Evolutionary conservation across 116 monocot genomes (phyloP), one percentile per base, ranked within the genome.

Genomic region (Thalassia testudinum): DNA sequence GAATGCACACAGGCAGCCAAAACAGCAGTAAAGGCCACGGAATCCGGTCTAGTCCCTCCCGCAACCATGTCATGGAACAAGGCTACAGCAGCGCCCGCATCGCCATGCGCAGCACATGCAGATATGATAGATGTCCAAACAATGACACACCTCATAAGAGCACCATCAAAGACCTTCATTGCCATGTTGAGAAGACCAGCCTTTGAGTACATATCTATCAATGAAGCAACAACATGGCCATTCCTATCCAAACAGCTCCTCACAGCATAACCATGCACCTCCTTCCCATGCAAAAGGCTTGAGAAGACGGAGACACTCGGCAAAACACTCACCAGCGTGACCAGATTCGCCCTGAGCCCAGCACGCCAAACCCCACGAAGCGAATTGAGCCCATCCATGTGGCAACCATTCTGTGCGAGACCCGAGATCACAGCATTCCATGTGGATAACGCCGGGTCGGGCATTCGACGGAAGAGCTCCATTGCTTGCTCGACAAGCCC

Each of bases 41-140:
- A 7, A 54, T 91, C 78, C 0, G 85, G 78, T 27, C 22, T 24
- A 1, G 29, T 66, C 18, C 67, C 58, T 7, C 27, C 21, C 1
- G 51, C 52, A 12, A 82, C 56, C 91, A 91, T 91, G 1, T 57
- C 42, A 14, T 27, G 13, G 27, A 91, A 81, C 24, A 76, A 27
- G 22, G 23, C 1, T 18, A 81, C 30, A 19, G 79, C 78, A 23
- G 54, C 53, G 37, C 54, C 60, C 0, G 73, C 74, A 29, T 74
- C 66, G 1, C 85, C 85, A 54, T 78, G 78, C 22, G 73, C 62
- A 14, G 85, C 66, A 61, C 70, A 71, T 11, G 91, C 78, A 4
- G 91, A 76, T 69, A 91, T 79, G 20, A 91, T 85, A 14, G 91
- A 66, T 13, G 85, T 91, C 91, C 85, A 91, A 5, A 78, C 43